Conservation (phyloP, 2,329 filamentous ascomycete species). For the Talaromyces sp. region DNA sequence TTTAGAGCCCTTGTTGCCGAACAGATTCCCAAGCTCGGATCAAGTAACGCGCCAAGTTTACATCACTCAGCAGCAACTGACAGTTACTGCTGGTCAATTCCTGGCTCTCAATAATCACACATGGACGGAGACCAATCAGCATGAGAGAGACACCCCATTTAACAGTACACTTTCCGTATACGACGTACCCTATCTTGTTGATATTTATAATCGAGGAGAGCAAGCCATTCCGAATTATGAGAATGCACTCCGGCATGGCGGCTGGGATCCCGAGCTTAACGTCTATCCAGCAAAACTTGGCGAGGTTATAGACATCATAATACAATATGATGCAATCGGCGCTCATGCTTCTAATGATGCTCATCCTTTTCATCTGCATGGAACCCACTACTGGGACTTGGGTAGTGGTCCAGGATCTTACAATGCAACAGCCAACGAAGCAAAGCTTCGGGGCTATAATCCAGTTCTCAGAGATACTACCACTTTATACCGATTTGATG, state of each 20-base stretch:
- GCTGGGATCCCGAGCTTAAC: slow-evolving; percentile 42
- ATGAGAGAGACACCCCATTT: slow-evolving; percentile 3
- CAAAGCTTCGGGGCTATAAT: slow-evolving; percentile 34
- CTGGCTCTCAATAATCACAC: slow-evolving; percentile 41
- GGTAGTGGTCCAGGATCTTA: slow-evolving; percentile 48
- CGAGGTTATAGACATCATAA: slow-evolving; percentile 47
- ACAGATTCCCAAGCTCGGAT: slow-evolving; percentile 35
- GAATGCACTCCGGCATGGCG: slow-evolving; percentile 32
- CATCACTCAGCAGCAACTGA: slow-evolving; percentile 19
- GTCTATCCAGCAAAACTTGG: slow-evolving; percentile 44
- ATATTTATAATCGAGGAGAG: slow-evolving; percentile 42
- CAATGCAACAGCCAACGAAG: slow-evolving; percentile 42
- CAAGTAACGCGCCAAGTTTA: slow-evolving; percentile 16
- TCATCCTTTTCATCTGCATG: slow-evolving; percentile 49
- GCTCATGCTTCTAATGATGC: slow-evolving; percentile 30
- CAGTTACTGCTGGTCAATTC: slow-evolving; percentile 24
- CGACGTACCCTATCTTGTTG: slow-evolving; percentile 44
- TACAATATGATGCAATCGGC: slow-evolving; percentile 36
- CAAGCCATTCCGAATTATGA: slow-evolving; percentile 41
- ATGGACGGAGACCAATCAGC: slow-evolving; percentile 41
- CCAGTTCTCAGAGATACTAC: slow-evolving; percentile 49
- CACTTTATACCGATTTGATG: slow-evolving; percentile 54
- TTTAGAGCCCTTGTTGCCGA: neutral
- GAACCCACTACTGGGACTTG: slow-evolving; percentile 45
- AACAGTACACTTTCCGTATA: slow-evolving; percentile 8